Base-by-base conservation (phyloP, 2,329 filamentous ascomycete genomes). In the Hypoxylon sp. region DNA sequence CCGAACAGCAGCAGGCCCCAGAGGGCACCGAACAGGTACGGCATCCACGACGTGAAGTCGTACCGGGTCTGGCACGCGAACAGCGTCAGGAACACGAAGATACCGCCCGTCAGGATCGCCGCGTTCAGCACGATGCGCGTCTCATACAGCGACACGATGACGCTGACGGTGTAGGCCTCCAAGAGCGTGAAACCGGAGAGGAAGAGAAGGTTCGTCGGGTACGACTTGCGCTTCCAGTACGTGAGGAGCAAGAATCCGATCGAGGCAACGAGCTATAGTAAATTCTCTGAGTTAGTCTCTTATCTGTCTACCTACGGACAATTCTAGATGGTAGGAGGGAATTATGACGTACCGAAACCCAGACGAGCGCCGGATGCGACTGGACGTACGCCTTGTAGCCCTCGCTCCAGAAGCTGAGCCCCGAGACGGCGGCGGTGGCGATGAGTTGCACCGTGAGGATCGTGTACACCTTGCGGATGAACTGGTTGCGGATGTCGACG, bases 21-120 rank as follows among this genome's bases (percentile, higher is more conserved):
- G 17, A 99, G 85, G 0, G 85, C 89, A 61, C 94, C 94, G 73
- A 96, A 96, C 3, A 98, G 87, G 77, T 97, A 98, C 17, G 95
- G 94, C 83, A 94, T 92, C 94, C 95, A 99, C 68, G 88, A 90
- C 1, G 94, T 98, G 77, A 99, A 99, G 82, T 99, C 95, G 76
- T 99, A 99, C 78, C 96, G 97, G 68, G 91, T 92, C 83, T 99
- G 95, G 86, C 94, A 97, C 51, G 95, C 95, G 77, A 99, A 98
- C 46, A 94, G 79, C 1, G 90, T 92, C 53, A 93, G 86, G 73
- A 92, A 88, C 72, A 92, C 82, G 75, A 94, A 94, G 74, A 94
- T 91, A 53, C 90, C 91, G 15, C 89, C 90, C 53, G 95, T 99
- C 60, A 99, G 88, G 68, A 97, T 80, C 32, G 97, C 89, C 15